Base-by-base conservation (phyloP, 1,284 basidiomycete genomes). In the Apiotrichum brassicae region DNA sequence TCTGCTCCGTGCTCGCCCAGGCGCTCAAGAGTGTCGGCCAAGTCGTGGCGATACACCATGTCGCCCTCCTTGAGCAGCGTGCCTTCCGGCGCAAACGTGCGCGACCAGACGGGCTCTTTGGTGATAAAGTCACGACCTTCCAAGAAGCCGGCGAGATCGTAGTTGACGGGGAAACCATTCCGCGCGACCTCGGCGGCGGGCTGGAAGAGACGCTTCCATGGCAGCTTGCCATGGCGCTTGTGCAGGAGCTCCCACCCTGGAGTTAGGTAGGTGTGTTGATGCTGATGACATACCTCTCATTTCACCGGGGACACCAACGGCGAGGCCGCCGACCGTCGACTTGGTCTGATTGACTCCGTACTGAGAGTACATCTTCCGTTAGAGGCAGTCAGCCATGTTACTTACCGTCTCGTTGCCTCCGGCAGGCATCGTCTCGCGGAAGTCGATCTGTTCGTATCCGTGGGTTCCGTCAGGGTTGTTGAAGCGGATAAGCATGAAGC, bases 291-390 rank as follows among this genome's bases (percentile, higher is more conserved):
- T 34, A 14, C 90, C 91, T 18, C 83, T 78, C 38, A 94, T 67
- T 72, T 94, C 90, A 5, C 89, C 86, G 0, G 92, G 91, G 0
- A 92, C 82, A 24, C 79, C 91, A 19, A 90, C 80, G 4, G 86
- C 70, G 24, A 93, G 76, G 9, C 91, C 90, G 9, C 91, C 90
- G 54, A 77, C 78, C 39, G 61, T 74, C 14, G 86, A 63, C 43
- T 56, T 51, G 22, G 59, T 63, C 51, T 63, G 59, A 23, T 57
- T 55, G 20, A 37, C 51, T 6, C 62, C 62, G 34, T 54, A 54
- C 26, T 52, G 48, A 18, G 51, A 54, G 48, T 56, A 62, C 48
- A 62, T 54, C 61, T 63, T 23, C 9, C 30, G 22, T 56, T 42
- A 46, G 44, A 20, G 5, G 35, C 39, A 36, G 9, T 9, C 28